Evolutionary conservation across 495 filamentous ascomycete species (phyloP), one percentile per base, ranked within the genome.

Genomic region (Talaromyces trachyspermus): DNA sequence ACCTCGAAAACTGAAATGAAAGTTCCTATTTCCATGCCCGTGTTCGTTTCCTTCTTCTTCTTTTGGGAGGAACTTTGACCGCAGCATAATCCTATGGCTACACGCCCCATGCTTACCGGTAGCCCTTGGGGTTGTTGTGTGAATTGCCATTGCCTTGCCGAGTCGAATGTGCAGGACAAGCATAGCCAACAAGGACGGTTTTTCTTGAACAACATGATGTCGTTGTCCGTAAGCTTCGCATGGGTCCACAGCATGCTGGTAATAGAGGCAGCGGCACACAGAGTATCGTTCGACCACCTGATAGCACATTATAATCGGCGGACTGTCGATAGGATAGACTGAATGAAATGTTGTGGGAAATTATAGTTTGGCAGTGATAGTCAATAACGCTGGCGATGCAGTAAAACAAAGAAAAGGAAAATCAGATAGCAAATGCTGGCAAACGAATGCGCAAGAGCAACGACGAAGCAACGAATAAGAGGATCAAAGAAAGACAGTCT

Each of bases 231-330:
- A 83, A 36, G 79, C 72, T 19, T 75, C 59, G 58, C 86, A 91
- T 46, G 83, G 83, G 52, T 91, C 86, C 49, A 88, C 71, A 14
- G 81, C 77, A 63, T 91, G 86, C 46, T 80, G 72, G 70, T 86
- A 85, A 70, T 91, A 91, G 54, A 88, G 70, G 60, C 86, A 91
- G 49, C 78, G 74, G 77, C 86, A 91, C 48, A 80, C 86, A 3
- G 87, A 80, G 65, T 84, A 91, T 37, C 80, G 80, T 56, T 89
- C 85, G 56, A 85, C 67, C 46, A 89, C 60, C 62, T 83, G 74
- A 55, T 81, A 80, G 58, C 85, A 89, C 85, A 89, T 89, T 49
- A 30, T 36, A 30, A 24, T 42, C n/a, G 12, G 22, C 2, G 26
- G 39, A 20, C 27, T 9, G 20, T 17, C n/a, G n/a, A n/a, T n/a